phyloP scores from a whole-genome alignment of 768 basidiomycete species.

The Boletus bicolor region DNA sequence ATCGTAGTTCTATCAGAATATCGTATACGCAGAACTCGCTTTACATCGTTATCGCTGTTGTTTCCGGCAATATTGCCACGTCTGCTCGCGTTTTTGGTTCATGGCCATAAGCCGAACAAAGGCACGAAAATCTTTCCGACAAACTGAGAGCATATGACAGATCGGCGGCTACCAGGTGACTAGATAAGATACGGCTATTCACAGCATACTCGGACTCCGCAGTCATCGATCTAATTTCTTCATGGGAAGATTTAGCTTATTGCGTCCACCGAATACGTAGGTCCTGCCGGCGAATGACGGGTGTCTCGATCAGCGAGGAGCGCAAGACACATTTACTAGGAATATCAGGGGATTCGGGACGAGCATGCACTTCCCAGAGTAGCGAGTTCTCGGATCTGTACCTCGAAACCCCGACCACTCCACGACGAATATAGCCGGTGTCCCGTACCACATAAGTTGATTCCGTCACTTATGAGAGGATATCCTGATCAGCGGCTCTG shows the following conservation, averaged over 20 bases:
- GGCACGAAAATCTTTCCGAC: not conserved
- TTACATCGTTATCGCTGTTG: not conserved
- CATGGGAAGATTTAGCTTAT: not conserved
- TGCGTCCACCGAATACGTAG: not conserved
- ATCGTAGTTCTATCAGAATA: not conserved
- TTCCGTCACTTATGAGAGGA: slow-evolving; percentile 6
- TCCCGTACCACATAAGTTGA: not conserved
- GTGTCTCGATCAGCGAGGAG: not conserved
- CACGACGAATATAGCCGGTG: slow-evolving; percentile 1
- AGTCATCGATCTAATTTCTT: not conserved
- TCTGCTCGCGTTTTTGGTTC: not conserved
- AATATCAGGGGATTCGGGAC: not conserved
- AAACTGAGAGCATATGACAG: not conserved
- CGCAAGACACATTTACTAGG: slow-evolving; percentile 9
- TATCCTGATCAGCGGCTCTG: slow-evolving; percentile 6
- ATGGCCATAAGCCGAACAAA: not conserved
- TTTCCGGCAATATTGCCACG: slow-evolving; percentile 1
- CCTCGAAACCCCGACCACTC: not conserved
- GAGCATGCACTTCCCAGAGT: not conserved
- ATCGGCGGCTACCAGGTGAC: not conserved
- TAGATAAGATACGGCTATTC: slow-evolving; percentile 11
- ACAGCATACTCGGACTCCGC: not conserved
- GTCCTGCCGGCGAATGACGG: not conserved
- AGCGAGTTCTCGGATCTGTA: not conserved
- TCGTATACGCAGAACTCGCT: not conserved